Conservation (phyloP, 2,329 filamentous ascomycete species). For the Trichoderma semiorbis region DNA sequence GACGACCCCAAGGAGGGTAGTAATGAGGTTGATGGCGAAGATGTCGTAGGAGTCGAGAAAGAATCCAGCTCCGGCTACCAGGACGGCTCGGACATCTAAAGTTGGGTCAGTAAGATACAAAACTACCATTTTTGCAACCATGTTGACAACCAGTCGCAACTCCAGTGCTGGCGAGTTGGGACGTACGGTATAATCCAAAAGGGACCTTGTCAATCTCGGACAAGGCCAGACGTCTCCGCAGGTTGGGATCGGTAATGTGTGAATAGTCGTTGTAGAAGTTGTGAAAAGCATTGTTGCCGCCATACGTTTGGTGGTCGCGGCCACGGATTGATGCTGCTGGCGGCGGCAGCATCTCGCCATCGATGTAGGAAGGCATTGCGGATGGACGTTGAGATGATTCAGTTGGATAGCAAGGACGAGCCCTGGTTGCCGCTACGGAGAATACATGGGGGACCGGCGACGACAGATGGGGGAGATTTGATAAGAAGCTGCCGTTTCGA, state of each 20-base stretch:
- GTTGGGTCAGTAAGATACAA: neutral
- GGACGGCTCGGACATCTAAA: constrained; percentile 62
- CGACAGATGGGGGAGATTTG: neutral
- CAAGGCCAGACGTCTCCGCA: constrained; percentile 70
- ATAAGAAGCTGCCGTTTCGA: neutral
- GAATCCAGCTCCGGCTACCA: constrained; percentile 78
- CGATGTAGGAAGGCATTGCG: constrained; percentile 31
- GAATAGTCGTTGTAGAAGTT: constrained; percentile 70
- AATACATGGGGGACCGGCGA: constrained; percentile 9
- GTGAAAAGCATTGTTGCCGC: constrained; percentile 67
- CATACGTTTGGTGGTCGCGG: constrained; percentile 45
- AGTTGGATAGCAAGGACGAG: constrained; percentile 17
- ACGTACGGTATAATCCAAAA: constrained; percentile 66
- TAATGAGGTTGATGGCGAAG: constrained; percentile 75
- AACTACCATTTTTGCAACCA: neutral
- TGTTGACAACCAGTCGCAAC: neutral
- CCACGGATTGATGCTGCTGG: constrained; percentile 32
- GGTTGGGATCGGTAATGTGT: constrained; percentile 67
- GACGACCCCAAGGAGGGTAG: constrained; percentile 69
- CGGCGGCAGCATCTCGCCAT: constrained; percentile 42
- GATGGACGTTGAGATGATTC: neutral
- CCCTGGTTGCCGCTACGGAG: constrained; percentile 17
- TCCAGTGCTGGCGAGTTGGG: neutral
- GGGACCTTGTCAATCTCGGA: constrained; percentile 77
- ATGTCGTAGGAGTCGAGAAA: constrained; percentile 81